Evolutionary conservation across 495 filamentous ascomycete species (phyloP).

Genomic region (Friedmanniomyces simplex): DNA sequence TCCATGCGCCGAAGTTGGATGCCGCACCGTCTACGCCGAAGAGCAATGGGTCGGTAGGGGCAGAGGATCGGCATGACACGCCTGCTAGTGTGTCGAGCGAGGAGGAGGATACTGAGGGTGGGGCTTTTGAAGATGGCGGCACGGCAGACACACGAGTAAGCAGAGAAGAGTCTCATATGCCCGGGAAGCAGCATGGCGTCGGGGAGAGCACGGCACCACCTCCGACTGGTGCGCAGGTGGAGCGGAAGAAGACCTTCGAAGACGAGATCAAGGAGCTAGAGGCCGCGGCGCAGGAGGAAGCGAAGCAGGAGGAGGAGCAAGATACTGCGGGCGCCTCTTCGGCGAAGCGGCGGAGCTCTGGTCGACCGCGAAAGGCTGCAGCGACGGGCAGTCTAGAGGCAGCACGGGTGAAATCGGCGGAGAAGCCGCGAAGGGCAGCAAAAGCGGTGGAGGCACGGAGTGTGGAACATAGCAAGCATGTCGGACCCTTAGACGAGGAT

Average conservation of each 20-base stretch:
- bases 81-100: not conserved
- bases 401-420: not conserved
- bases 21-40: not conserved
- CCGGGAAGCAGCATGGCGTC: not conserved
- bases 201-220: not conserved
- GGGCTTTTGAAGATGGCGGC: not conserved
- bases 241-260: constrained; percentile 11
- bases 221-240: not conserved
- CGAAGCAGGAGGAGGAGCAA: not conserved
- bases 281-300: constrained; percentile 4
- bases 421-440: not conserved
- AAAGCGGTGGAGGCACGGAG: not conserved
- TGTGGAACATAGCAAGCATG: not conserved
- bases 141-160: not conserved
- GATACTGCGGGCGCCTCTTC: not conserved
- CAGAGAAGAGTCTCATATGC: not conserved
- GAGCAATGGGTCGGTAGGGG: not conserved
- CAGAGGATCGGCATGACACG: not conserved
- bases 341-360: constrained; percentile 2
- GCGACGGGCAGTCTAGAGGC: not conserved
- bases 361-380: not conserved
- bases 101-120: not conserved
- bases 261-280: constrained; percentile 18
- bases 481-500: not conserved
- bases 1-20: constrained; percentile 12